A percentile compares a stretch with the other conserved stretches of the same genome.
Evolutionary conservation across 2,329 filamentous ascomycete genomes (phyloP).

Genomic region (Xylaria sp.): DNA sequence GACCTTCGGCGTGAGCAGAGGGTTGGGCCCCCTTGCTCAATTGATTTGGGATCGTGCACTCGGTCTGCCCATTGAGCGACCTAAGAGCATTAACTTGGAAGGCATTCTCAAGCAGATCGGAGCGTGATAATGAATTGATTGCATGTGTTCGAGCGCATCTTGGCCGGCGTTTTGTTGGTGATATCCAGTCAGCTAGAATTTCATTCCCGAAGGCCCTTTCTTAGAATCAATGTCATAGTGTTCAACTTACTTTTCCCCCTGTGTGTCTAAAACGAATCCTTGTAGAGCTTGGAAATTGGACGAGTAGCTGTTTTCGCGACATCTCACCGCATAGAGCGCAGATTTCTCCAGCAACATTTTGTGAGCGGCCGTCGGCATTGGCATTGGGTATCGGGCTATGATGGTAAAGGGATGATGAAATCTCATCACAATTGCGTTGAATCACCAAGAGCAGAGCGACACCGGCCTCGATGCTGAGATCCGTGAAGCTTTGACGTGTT

Average conservation of each 20-base stretch:
- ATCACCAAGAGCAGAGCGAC: slow-evolving; percentile 3
- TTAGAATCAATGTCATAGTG: slow-evolving; percentile 17
- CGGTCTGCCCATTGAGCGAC: slow-evolving; percentile 94
- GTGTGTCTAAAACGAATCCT: not conserved
- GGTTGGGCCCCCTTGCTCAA: slow-evolving; percentile 89
- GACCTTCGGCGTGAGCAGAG: slow-evolving; percentile 75
- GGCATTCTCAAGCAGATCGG: slow-evolving; percentile 79
- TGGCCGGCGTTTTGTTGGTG: slow-evolving; percentile 33
- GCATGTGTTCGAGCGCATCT: slow-evolving; percentile 35
- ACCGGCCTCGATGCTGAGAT: not conserved
- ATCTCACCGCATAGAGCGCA: not conserved
- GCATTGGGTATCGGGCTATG: not conserved
- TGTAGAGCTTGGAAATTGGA: not conserved
- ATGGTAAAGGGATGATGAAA: slow-evolving; percentile 3
- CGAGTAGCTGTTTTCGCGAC: not conserved
- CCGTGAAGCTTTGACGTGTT: slow-evolving; percentile 5
- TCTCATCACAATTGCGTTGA: not conserved
- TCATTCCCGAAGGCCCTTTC: slow-evolving; percentile 5
- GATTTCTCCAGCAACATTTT: not conserved
- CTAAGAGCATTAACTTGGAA: slow-evolving; percentile 95
- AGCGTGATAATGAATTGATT: slow-evolving; percentile 35
- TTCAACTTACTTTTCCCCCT: slow-evolving; percentile 13
- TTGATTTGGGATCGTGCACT: slow-evolving; percentile 96
- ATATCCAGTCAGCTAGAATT: slow-evolving; percentile 41
- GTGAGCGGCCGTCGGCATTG: not conserved